Conservation (phyloP, 345 rosid genomes). For the Eucalyptus regnans region DNA sequence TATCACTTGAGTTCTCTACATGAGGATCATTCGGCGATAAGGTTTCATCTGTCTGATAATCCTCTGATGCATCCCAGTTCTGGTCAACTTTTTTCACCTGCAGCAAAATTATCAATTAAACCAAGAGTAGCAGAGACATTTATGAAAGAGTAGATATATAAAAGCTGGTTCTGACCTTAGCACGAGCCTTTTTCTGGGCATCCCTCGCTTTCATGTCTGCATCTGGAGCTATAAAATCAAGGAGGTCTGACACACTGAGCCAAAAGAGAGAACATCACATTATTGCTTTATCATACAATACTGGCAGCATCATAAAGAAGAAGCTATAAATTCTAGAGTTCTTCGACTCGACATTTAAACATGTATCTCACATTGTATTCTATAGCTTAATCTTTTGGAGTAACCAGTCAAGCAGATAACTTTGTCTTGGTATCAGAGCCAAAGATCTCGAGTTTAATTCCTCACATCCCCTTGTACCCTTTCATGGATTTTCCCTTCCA, state of each 20-base stretch:
- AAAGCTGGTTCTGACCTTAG: slow-evolving; percentile 44
- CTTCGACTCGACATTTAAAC: background rate
- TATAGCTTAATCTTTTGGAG: background rate
- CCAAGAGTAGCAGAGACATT: background rate
- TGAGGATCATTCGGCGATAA: slow-evolving; percentile 23
- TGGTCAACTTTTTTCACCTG: slow-evolving; percentile 80
- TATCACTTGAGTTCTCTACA: slow-evolving; percentile 59
- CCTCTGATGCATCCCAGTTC: slow-evolving; percentile 55
- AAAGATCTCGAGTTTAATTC: background rate
- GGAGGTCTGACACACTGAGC: slow-evolving; percentile 90
- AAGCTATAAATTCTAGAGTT: background rate
- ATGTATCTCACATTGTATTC: background rate
- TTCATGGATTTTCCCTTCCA: background rate
- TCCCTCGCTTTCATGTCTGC: slow-evolving; percentile 81
- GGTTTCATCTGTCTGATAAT: slow-evolving; percentile 51
- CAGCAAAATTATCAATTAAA: background rate
- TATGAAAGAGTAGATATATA: background rate
- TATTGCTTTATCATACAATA: background rate
- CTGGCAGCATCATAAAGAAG: background rate
- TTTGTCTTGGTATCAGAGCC: background rate
- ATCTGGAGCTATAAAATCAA: slow-evolving; percentile 94
- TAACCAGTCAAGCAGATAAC: background rate
- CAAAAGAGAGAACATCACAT: background rate
- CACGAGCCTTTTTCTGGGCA: slow-evolving; percentile 85
- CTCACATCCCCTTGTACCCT: background rate